Percentiles rank a stretch among this genome's conserved stretches.
phyloP scores from a whole-genome alignment of 2,329 filamentous ascomycete genomes.

The Paecilomyces niveus region DNA sequence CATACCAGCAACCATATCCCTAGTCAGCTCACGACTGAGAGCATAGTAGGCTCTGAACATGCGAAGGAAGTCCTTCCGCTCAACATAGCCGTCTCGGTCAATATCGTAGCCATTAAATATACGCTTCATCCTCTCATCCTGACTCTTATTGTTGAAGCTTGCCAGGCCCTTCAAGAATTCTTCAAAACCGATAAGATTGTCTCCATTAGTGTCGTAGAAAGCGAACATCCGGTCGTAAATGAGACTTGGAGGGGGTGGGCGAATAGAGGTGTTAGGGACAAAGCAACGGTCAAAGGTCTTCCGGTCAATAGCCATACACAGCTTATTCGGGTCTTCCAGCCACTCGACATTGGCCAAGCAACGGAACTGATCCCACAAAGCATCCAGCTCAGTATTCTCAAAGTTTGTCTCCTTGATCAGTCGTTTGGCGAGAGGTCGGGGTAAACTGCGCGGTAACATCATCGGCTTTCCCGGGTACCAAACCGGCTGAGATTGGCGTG shows the following conservation, averaged over 20 bases:
- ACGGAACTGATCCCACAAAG: slow-evolving; percentile 93
- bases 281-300: slow-evolving; percentile 89
- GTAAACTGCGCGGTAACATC: slow-evolving; percentile 60
- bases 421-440: slow-evolving; percentile 58
- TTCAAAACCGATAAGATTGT: slow-evolving; percentile 83
- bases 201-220: slow-evolving; percentile 87
- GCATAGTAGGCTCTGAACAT: slow-evolving; percentile 91
- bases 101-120: slow-evolving; percentile 89
- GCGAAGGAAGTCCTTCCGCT: slow-evolving; percentile 77
- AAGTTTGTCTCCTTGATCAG: slow-evolving; percentile 67
- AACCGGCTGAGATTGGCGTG: slow-evolving; percentile 70
- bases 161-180: slow-evolving; percentile 84
- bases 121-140: slow-evolving; percentile 60
- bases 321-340: slow-evolving; percentile 68
- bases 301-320: slow-evolving; percentile 80
- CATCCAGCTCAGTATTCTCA: slow-evolving; percentile 82
- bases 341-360: slow-evolving; percentile 85
- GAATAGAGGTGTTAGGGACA: slow-evolving; percentile 72
- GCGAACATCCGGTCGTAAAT: slow-evolving; percentile 95
- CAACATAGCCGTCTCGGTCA: slow-evolving; percentile 78
- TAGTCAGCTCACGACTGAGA: slow-evolving; percentile 81
- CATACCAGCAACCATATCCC: slow-evolving; percentile 70
- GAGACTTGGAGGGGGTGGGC: slow-evolving; percentile 73
- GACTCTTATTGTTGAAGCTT: slow-evolving; percentile 50
- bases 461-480: slow-evolving; percentile 87